Evolutionary conservation across 306 rosid species (phyloP).

Genomic region (Gynostemma pentaphyllum): DNA sequence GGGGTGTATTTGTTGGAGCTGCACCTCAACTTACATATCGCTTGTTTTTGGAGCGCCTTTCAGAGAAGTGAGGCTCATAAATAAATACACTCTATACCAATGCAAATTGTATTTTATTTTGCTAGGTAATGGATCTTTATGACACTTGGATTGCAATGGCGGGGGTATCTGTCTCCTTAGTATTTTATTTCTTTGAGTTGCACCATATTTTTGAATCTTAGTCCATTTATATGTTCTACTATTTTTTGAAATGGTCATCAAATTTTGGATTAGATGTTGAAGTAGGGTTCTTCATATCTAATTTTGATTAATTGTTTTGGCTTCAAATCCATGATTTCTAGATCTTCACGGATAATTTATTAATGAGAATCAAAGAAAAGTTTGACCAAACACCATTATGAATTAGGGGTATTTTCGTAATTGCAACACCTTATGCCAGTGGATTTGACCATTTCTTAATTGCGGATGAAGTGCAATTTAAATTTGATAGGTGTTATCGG

Average conservation of each 20-base stretch:
- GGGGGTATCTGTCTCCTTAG: neutral
- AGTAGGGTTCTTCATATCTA: neutral
- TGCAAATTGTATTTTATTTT: neutral
- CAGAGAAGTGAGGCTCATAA: slow-evolving; percentile 48
- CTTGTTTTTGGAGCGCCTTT: slow-evolving; percentile 79
- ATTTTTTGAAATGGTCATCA: neutral
- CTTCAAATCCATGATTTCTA: neutral
- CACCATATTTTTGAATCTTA: neutral
- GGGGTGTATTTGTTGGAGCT: slow-evolving; percentile 96
- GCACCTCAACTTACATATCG: slow-evolving; percentile 98
- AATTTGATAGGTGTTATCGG: slow-evolving; percentile 82
- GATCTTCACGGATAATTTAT: slow-evolving; percentile 1
- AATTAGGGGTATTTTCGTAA: slow-evolving; percentile 68
- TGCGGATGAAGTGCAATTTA: slow-evolving; percentile 94
- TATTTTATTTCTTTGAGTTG: neutral
- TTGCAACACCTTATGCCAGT: slow-evolving; percentile 97
- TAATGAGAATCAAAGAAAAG: neutral
- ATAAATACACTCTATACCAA: neutral
- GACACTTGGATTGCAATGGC: slow-evolving; percentile 2
- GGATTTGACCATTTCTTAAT: slow-evolving; percentile 96
- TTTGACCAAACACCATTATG: slow-evolving; percentile 8
- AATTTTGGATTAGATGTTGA: neutral
- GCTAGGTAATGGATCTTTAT: neutral
- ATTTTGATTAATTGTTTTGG: neutral
- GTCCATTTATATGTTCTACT: neutral